Evolutionary conservation across 73 alveolate genomes (phyloP), one percentile per base, ranked within the genome.

Genomic region (Tetrahymena thermophila): DNA sequence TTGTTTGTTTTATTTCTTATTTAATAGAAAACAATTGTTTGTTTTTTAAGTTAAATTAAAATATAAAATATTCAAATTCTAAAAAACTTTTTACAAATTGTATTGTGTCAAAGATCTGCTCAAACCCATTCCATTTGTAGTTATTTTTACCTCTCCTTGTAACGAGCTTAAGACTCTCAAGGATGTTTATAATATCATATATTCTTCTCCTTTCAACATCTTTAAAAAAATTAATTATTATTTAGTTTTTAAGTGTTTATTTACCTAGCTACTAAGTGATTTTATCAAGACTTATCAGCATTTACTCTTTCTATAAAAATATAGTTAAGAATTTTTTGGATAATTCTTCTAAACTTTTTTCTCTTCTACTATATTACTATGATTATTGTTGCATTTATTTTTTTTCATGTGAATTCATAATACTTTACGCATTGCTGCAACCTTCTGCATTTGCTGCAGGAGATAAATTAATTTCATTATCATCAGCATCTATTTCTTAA

Each of bases 171-270:
- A 97, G 95, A 94, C 98, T 96, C 93, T 98, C 99, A 15, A 98
- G 95, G n/a, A 98, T 98, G 94, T 98, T 98, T n/a, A 98, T 98
- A 83, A 98, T 98, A 94, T 98, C 99, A 94, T 98, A 98, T 85
- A 98, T 96, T 44, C 99, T 71, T 50, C 99, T 94, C 89, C 98
- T 98, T 93, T 98, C 99, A 44, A 97, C 98, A 50, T 94, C 95
- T 95, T 89, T 0, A 11, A 93, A n/a, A 42, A 38, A 4, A 28
- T 25, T 31, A 35, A 43, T 25, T 34, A 38, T 94, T n/a, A 56
- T 56, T 19, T 56, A 71, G 31, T 31, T 71, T 28, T 19, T 0
- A 8, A 28, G 4, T 4, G 8, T n/a, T 25, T 25, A 34, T 35
- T 8, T 94, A 57, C 97, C 97, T 15, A 97, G 96, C 84, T 96